These are phyloP conservation scores for Jacaranda copaia DNA, from an alignment of 257 asterid species.

Conservation along the genomic window DNA sequence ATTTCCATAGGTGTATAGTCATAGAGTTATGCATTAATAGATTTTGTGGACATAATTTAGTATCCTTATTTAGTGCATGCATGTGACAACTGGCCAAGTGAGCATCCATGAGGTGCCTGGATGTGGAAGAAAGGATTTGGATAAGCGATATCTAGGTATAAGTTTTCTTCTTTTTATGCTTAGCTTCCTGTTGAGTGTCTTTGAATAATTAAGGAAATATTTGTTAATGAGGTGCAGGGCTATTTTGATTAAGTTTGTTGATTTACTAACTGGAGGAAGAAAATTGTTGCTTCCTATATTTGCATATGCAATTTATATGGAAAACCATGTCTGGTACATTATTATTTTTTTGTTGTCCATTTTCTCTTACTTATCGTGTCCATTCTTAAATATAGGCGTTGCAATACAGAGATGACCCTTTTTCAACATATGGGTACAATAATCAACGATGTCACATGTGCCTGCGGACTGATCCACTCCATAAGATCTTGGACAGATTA, in stretches of 20 bases:
- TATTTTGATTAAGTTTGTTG: not conserved
- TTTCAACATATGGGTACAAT: constrained; percentile 54
- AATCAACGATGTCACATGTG: constrained; percentile 93
- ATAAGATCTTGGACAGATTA: constrained; percentile 77
- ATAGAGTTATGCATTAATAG: not conserved
- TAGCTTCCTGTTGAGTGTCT: not conserved
- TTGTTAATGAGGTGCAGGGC: not conserved
- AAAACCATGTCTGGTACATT: not conserved
- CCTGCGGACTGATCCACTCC: constrained; percentile 79
- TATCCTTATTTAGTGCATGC: not conserved
- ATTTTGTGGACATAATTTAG: not conserved
- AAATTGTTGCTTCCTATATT: not conserved
- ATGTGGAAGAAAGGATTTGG: not conserved
- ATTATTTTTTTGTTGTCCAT: not conserved
- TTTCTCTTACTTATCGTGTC: constrained; percentile 6
- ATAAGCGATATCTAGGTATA: not conserved
- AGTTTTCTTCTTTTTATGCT: not conserved
- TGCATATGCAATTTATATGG: not conserved
- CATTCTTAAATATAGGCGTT: constrained; percentile 58
- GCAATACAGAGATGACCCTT: constrained; percentile 87
- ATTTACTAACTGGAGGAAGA: not conserved
- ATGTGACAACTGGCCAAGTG: not conserved
- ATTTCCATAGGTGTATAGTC: not conserved
- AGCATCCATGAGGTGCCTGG: not conserved
- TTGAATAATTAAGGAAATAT: too few relatives aligned